These are phyloP conservation scores for Inga leiocalycina DNA, from an alignment of 306 rosid genomes.

Conservation along the genomic window DNA sequence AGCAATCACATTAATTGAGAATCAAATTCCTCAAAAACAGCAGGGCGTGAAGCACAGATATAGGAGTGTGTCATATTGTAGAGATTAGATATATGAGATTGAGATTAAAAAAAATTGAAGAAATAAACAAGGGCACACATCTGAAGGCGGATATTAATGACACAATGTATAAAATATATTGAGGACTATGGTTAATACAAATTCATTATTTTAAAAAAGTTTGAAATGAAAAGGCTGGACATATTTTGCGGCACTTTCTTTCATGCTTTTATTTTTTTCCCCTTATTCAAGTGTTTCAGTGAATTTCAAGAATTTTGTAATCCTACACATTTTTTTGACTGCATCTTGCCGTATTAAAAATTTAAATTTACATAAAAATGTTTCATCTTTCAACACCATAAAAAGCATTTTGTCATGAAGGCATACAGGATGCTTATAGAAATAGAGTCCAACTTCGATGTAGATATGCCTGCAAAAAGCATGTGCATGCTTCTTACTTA, in stretches of 20 bases:
- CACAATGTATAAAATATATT: not conserved
- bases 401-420: not conserved
- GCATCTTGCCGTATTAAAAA: not conserved
- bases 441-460: not conserved
- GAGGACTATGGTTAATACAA: not conserved
- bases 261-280: not conserved
- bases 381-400: not conserved
- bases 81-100: not conserved
- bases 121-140: not conserved
- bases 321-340: not conserved
- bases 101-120: not conserved
- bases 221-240: not conserved
- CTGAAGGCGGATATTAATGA: not conserved
- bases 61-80: not conserved
- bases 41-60: not conserved
- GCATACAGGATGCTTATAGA: not conserved
- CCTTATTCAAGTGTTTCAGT: not conserved
- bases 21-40: slow-evolving; percentile 20
- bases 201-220: not conserved
- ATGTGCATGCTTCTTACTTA: not conserved
- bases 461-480: not conserved
- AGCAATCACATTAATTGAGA: slow-evolving; percentile 28
- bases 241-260: not conserved
- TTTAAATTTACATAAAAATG: not conserved
- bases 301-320: not conserved